Conservation (phyloP, 2,329 filamentous ascomycete species). For the Colletotrichum trifolii region DNA sequence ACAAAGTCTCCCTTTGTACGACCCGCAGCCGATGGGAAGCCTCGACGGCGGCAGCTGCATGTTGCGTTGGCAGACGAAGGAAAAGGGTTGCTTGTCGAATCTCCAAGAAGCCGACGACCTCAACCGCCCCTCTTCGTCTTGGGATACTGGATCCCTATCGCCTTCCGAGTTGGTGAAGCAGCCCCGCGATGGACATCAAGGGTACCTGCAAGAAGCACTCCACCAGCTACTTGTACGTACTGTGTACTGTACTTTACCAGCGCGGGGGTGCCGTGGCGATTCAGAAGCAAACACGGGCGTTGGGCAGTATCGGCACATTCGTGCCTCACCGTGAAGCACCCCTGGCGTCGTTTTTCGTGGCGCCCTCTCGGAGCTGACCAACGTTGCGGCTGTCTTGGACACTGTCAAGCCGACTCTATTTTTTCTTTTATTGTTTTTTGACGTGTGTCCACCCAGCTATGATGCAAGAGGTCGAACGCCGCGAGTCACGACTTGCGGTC, state of each 20-base stretch:
- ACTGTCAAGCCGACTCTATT: constrained; percentile 4
- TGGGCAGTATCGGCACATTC: neutral
- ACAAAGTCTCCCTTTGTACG: constrained; percentile 28
- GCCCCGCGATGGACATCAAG: constrained; percentile 22
- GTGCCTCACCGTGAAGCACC: neutral
- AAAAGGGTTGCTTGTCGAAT: constrained; percentile 30
- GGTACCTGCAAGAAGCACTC: neutral
- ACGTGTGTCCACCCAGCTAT: neutral
- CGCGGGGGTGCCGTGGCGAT: no score
- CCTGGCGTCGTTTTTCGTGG: constrained; percentile 17
- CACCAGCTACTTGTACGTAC: no score
- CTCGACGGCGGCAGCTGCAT: constrained; percentile 34
- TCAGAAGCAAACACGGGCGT: neutral
- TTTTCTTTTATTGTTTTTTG: neutral
- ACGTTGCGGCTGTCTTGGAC: constrained; percentile 15
- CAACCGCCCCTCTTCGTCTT: constrained; percentile 21
- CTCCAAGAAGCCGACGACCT: constrained; percentile 9
- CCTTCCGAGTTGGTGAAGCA: constrained; percentile 21
- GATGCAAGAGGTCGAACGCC: constrained; percentile 33
- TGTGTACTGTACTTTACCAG: no score
- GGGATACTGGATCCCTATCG: constrained; percentile 29
- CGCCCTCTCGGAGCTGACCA: constrained; percentile 9
- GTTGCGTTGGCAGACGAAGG: constrained; percentile 36
- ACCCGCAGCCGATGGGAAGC: constrained; percentile 35
- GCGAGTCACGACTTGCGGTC: constrained; percentile 34